Evolutionary conservation across 345 rosid species (phyloP), one percentile per base, ranked within the genome.

Genomic region (Rhodamnia argentea): DNA sequence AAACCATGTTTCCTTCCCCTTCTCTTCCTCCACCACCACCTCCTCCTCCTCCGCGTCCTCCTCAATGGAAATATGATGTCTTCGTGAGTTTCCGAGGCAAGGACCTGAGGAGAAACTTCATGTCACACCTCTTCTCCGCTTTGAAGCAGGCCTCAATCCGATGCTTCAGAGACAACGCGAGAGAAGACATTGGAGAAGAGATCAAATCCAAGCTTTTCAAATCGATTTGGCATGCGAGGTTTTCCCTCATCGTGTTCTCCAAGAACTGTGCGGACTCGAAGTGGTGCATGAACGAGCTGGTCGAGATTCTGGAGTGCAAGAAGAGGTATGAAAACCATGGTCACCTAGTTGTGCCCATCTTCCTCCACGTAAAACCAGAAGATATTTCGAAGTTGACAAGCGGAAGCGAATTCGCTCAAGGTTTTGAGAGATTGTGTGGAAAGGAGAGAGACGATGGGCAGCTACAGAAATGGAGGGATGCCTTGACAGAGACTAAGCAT

Each of bases 261-360:
- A 4, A 24, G 7, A 75, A 60, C 15, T 85, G 37, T 32, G 87
- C 87, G 12, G 54, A 40, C 13, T 85, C 87, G 16, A 22, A 47
- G 54, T 85, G 87, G 87, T 85, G 87, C 51, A 60, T 85, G 5
- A 24, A 62, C 1, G 86, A 85, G 52, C 50, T 85, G 47, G 82
- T 51, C 18, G 54, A 54, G 84, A 85, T 85, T 70, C 13, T 85
- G 23, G 20, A 78, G n/a, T 32, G 58, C 59, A 16, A 70, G 8
- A 42, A 2, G 1, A 4, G 40, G 2, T 47, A 32, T 3, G 50
- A 20, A 7, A 54, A 5, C 37, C 70, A 20, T 23, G 20, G 51
- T 47, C 12, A 47, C 51, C 51, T 18, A n/a, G 47, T 86, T 10
- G 13, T 81, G 13, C 87, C 87, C n/a, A 57, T 86, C 18, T 86